Evolutionary conservation across 805 yeast species (phyloP).

Genomic region (Wickerhamomyces pijperi): DNA sequence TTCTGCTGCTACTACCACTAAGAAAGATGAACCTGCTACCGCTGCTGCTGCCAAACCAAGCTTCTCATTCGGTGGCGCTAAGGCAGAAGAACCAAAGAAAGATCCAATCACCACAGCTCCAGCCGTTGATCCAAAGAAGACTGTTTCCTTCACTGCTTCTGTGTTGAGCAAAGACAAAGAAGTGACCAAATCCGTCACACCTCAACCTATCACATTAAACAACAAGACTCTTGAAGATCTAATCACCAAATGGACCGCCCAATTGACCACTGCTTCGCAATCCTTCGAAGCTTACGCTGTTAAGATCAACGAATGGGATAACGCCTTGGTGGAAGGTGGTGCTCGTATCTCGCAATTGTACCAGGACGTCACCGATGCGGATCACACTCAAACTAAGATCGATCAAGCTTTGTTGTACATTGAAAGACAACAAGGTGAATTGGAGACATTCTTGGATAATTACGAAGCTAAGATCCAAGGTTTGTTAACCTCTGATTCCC

Average conservation of each 20-base stretch:
- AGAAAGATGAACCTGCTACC: neutral
- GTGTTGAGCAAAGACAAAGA: conserved; percentile 18
- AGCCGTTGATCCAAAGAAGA: conserved; percentile 16
- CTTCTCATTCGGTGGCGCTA: conserved; percentile 10
- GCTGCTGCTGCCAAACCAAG: conserved; percentile 6
- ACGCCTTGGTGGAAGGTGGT: conserved; percentile 71
- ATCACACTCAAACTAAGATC: conserved; percentile 71
- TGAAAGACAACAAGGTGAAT: conserved; percentile 85
- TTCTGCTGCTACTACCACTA: conserved; percentile 4
- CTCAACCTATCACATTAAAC: conserved; percentile 66
- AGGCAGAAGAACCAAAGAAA: conserved; percentile 4
- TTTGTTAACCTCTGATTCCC: conserved; percentile 23
- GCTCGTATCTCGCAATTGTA: conserved; percentile 72
- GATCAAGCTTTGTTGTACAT: conserved; percentile 83
- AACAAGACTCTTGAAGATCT: conserved; percentile 90
- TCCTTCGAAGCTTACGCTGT: conserved; percentile 68
- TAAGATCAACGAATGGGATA: conserved; percentile 79
- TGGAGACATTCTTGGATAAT: conserved; percentile 69
- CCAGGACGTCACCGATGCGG: conserved; percentile 70
- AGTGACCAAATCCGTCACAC: conserved; percentile 45
- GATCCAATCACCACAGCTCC: conserved; percentile 9
- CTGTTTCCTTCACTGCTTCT: conserved; percentile 18
- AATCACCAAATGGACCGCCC: conserved; percentile 87
- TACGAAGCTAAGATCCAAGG: conserved; percentile 47
- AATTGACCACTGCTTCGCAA: conserved; percentile 59